Evolutionary conservation across 257 asterid species (phyloP).

Genomic region (Nyctanthes arbortristis): DNA sequence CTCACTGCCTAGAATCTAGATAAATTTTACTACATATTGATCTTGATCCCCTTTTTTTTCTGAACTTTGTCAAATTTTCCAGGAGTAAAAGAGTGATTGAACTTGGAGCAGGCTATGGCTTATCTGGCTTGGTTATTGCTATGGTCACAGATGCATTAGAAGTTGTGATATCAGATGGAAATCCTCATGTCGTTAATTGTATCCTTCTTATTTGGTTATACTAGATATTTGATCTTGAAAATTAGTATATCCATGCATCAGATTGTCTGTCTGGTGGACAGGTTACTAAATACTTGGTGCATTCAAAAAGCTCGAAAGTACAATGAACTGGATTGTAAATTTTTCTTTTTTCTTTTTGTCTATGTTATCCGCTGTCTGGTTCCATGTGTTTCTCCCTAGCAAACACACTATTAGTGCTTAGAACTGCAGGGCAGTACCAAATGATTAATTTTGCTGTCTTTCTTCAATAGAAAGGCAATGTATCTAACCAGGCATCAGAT

Average conservation of each 20-base stretch:
- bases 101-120: slow-evolving; percentile 93
- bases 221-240: slow-evolving; percentile 15
- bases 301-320: too few relatives aligned
- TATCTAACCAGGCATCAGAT: not conserved
- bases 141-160: slow-evolving; percentile 69
- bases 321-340: not conserved
- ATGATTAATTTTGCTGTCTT: slow-evolving; percentile 19
- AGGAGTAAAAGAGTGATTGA: slow-evolving; percentile 86
- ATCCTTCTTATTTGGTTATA: slow-evolving; percentile 51
- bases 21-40: slow-evolving; percentile 1
- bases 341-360: not conserved
- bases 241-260: slow-evolving; percentile 13
- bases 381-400: not conserved
- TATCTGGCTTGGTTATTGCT: slow-evolving; percentile 86
- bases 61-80: slow-evolving; percentile 19
- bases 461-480: slow-evolving; percentile 11
- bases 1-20: slow-evolving; percentile 4
- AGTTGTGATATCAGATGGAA: slow-evolving; percentile 92
- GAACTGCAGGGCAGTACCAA: slow-evolving; percentile 5
- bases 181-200: slow-evolving; percentile 95
- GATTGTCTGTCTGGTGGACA: slow-evolving; percentile 4
- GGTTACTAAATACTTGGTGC: not conserved
- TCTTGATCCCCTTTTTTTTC: slow-evolving; percentile 18
- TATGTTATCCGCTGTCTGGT: too few relatives aligned
- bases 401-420: not conserved